Percentiles rank a stretch among this genome's conserved stretches.
Conservation (phyloP, 108 stramenopile genomes). For the Cyclotella choctawhatcheeana region DNA sequence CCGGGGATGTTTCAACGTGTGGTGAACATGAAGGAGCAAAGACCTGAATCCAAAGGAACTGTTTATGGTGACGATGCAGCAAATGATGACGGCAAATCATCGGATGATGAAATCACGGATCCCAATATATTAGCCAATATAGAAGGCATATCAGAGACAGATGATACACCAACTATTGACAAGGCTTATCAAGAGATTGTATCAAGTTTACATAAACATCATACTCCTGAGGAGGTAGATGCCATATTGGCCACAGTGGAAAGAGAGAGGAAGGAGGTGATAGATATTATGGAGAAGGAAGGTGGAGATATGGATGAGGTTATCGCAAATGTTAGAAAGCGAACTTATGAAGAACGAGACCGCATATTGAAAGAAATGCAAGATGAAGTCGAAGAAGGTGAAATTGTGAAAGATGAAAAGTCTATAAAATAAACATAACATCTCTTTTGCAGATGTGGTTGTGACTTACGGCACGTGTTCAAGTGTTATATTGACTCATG, state of each 20-base stretch:
- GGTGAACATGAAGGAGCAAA: slow-evolving; percentile 55
- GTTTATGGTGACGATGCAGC: slow-evolving; percentile 3
- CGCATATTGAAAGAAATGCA: slow-evolving; percentile 59
- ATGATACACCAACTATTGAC: slow-evolving; percentile 60
- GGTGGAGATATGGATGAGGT: slow-evolving; percentile 83
- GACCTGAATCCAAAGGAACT: slow-evolving; percentile 11
- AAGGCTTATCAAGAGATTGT: slow-evolving; percentile 59
- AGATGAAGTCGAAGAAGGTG: slow-evolving; percentile 17
- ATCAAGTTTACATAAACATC: slow-evolving; percentile 58
- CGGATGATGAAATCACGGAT: slow-evolving; percentile 41
- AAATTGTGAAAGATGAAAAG: slow-evolving; percentile 3
- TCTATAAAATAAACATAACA: no score
- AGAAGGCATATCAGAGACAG: slow-evolving; percentile 33
- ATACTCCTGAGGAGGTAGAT: slow-evolving; percentile 74
- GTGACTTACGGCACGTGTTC: no score
- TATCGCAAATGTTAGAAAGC: slow-evolving; percentile 57
- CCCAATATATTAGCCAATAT: slow-evolving; percentile 17
- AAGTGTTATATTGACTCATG: no score
- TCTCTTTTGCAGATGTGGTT: no score
- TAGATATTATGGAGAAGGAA: slow-evolving; percentile 74
- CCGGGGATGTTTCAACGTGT: slow-evolving; percentile 67
- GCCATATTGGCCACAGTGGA: slow-evolving; percentile 76
- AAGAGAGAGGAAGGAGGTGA: slow-evolving; percentile 72
- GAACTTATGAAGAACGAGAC: slow-evolving; percentile 69
- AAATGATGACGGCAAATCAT: slow-evolving; percentile 49